Evolutionary conservation across 2,329 filamentous ascomycete genomes (phyloP), one percentile per base, ranked within the genome.

Genomic region (Polychaeton citri): DNA sequence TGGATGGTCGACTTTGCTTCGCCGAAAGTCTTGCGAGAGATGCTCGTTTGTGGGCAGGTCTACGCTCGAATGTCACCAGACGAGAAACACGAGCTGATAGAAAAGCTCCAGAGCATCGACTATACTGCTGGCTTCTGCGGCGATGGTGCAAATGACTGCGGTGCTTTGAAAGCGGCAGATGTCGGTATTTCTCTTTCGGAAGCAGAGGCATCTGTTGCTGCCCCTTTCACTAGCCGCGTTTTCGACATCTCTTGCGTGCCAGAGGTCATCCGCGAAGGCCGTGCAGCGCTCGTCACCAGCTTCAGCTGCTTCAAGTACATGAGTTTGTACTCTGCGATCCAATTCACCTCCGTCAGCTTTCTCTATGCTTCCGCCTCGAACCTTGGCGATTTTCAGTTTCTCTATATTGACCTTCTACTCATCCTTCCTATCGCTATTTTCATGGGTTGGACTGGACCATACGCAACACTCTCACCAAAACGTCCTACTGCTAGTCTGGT

Each of bases 301-400:
- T 98, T 98, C 65, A 92, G 84, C 64, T 98, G 90, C 65, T 98
- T 98, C 72, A 98, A 96, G 65, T 98, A 93, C 62, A 98, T 98
- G 92, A 92, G 83, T 50, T 63, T 98, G 45, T 98, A 98, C 65
- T 96, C 87, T 2, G 88, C 90, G n/a, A 98, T 98, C 46, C 90
- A 98, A 59, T 98, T 98, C 65, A 93, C 85, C 6, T 85, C 84
- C 1, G 92, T 98, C 52, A 93, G 82, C 69, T 95, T 98, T 55
- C 71, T 98, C 12, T 98, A 98, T 59, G 83, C 86, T 5, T 86
- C 79, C 6, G 92, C 82, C 8, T 93, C 84, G 6, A 98, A 98
- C 54, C 67, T 98, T 5, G 92, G 90, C 34, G 90, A 98, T 58
- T 96, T 98, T 54, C 90, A 96, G 68, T 98, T 95, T 57, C 69